Evolutionary conservation across 2,329 filamentous ascomycete species (phyloP).

Genomic region (Diaporthe amygdali): DNA sequence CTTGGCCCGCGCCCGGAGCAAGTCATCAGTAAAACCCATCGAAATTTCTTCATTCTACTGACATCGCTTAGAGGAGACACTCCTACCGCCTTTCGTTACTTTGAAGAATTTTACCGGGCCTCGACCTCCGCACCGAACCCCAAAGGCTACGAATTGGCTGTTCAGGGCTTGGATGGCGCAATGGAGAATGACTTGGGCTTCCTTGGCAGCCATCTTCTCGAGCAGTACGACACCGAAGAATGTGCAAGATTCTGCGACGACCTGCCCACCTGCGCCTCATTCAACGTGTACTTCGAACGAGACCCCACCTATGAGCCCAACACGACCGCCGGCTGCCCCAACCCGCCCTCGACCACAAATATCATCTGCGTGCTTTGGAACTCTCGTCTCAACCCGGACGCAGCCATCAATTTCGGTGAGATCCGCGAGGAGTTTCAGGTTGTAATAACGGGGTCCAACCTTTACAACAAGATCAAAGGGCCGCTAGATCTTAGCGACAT

Average conservation of each 20-base stretch:
- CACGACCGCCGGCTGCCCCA: not conserved
- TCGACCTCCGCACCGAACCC: not conserved
- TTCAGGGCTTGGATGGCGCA: not conserved
- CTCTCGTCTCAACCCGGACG: not conserved
- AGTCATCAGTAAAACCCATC: not conserved
- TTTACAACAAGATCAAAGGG: constrained; percentile 18
- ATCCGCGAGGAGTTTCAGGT: constrained; percentile 12
- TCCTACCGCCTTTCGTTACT: not conserved
- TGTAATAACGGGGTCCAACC: constrained; percentile 16
- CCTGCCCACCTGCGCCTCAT: constrained; percentile 2
- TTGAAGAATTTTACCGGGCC: not conserved
- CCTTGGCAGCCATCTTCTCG: not conserved
- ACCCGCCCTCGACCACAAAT: constrained; percentile 10
- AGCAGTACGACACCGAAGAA: not conserved
- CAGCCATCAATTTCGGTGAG: constrained; percentile 7
- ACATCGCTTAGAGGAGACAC: not conserved
- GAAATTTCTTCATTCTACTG: not conserved
- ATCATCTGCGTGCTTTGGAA: constrained; percentile 23
- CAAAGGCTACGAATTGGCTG: not conserved
- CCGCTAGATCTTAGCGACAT: not conserved
- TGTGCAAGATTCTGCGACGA: constrained; percentile 9
- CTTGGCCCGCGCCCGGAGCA: not conserved
- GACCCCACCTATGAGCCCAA: constrained; percentile 7
- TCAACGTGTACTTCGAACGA: constrained; percentile 23
- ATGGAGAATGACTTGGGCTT: not conserved